Evolutionary conservation across 257 asterid genomes (phyloP), one percentile per base, ranked within the genome.

Genomic region (Fraxinus quadrangulata): DNA sequence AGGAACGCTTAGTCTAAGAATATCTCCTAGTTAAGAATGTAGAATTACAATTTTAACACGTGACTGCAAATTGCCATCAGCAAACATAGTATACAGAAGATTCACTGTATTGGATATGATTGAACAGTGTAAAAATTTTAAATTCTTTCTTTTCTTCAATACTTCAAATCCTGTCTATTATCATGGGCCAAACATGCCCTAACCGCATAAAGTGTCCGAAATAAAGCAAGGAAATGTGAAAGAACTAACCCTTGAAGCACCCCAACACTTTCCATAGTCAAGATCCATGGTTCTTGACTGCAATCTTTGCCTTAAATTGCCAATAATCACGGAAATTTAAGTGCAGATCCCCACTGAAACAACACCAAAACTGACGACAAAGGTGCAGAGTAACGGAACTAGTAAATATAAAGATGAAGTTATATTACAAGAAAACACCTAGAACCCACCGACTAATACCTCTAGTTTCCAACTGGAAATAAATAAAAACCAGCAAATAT

Each of bases 181-280:
- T 61, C 68, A 8, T 24, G 33, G 12, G 33, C 19, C 81, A 36
- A 45, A 36, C 31, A 13, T 51, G 31, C 4, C 5, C 54, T 39
- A 47, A 24, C 69, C 16, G 24, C 30, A 36, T 23, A 24, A 67
- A 70, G 28, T 36, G 11, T 5, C 3, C 36, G 6, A 74, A 76
- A 56, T 71, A 33, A 54, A 42, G 51, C 24, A 9, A 74, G 37
- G 31, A 83, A 65, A 28, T 49, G 31, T 19, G 56, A 26, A 79
- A 73, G 28, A 68, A 80, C 86, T 26, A 78, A 94, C 98, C 97
- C 90, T 89, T 26, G 86, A 79, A 80, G 77, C 74, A 65, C 85
- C 78, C 92, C 98, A 88, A 75, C 94, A 91, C 81, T 85, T 89
- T 28, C 94, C 97, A 51, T 80, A 71, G 74, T 85, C 86, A 71